phyloP scores from a whole-genome alignment of 2,329 filamentous ascomycete genomes.

The Aschersonia sp. region DNA sequence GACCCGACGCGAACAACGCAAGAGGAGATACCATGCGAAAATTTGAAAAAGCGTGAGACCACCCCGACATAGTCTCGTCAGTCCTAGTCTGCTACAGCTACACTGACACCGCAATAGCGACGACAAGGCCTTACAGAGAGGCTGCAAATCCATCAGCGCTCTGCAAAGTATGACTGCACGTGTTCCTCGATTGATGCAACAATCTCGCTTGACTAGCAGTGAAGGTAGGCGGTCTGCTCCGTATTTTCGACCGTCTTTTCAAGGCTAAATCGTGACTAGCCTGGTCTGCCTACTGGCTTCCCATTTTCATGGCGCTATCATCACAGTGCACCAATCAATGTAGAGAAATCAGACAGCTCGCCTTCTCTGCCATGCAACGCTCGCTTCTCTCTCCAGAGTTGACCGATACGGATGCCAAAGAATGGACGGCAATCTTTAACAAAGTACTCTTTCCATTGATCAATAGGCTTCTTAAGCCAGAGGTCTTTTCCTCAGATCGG shows the following conservation, averaged over 20 bases:
- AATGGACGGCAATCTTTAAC: constrained; percentile 91
- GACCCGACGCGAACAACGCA: constrained; percentile 36
- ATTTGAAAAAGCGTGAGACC: constrained; percentile 13
- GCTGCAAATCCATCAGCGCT: constrained; percentile 65
- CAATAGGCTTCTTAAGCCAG: constrained; percentile 73
- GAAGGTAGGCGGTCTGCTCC: constrained; percentile 42
- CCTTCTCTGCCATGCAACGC: constrained; percentile 73
- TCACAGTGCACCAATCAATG: constrained; percentile 90
- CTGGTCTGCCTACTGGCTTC: constrained; percentile 96
- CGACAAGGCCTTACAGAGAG: constrained; percentile 51
- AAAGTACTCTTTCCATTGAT: constrained; percentile 91
- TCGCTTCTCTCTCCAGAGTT: constrained; percentile 75
- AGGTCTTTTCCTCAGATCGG: constrained; percentile 83
- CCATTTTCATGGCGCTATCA: constrained; percentile 78
- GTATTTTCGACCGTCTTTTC: background rate
- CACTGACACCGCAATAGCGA: constrained; percentile 9
- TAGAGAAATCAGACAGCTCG: constrained; percentile 79
- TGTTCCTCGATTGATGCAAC: constrained; percentile 75
- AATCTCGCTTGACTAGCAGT: constrained; percentile 78
- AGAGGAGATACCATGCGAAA: constrained; percentile 15
- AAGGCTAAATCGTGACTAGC: constrained; percentile 31
- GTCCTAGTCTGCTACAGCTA: background rate
- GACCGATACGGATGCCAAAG: constrained; percentile 67
- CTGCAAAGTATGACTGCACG: constrained; percentile 71
- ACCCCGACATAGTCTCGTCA: background rate